phyloP scores from a whole-genome alignment of 768 basidiomycete genomes.

The Pleurotus tuber-regium region DNA sequence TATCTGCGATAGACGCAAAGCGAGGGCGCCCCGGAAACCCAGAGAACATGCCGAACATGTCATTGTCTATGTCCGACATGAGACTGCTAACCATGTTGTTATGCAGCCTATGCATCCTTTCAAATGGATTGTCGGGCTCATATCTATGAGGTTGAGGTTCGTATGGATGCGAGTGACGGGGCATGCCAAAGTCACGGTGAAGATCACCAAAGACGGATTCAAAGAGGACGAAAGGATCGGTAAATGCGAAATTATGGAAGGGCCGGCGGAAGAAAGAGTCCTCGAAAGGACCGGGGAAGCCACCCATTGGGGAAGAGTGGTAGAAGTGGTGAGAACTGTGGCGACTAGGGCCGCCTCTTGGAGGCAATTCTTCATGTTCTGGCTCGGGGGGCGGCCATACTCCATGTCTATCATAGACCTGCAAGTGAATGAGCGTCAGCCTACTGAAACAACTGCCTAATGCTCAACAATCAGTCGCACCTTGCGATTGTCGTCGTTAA shows the following conservation, averaged over 20 bases:
- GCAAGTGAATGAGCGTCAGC: slow-evolving; percentile 7
- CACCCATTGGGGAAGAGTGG: slow-evolving; percentile 13
- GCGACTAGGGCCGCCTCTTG: slow-evolving; percentile 21
- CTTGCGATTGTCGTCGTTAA: slow-evolving; percentile 55
- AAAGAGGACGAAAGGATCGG: slow-evolving; percentile 76
- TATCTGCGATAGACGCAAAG: slow-evolving; percentile 18
- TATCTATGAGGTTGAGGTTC: slow-evolving; percentile 25
- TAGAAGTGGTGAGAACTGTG: slow-evolving; percentile 19
- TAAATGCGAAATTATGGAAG: slow-evolving; percentile 48
- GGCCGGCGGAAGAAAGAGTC: slow-evolving; percentile 39
- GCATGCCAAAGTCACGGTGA: slow-evolving; percentile 24
- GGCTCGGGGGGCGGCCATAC: slow-evolving; percentile 67
- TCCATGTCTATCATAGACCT: slow-evolving; percentile 71
- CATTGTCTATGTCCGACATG: slow-evolving; percentile 30
- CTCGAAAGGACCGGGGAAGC: slow-evolving; percentile 32
- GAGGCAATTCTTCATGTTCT: slow-evolving; percentile 23
- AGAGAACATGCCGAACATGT: slow-evolving; percentile 25
- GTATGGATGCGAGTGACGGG: slow-evolving; percentile 23
- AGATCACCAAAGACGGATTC: slow-evolving; percentile 64
- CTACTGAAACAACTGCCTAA: background rate
- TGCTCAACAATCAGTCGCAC: slow-evolving; percentile 32
- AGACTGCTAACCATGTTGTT: slow-evolving; percentile 26
- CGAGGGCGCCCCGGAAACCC: slow-evolving; percentile 20
- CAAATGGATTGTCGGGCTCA: slow-evolving; percentile 28
- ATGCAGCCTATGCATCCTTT: slow-evolving; percentile 31